Conservation (phyloP, 2,329 filamentous ascomycete species). For the Phialophora tarda region DNA sequence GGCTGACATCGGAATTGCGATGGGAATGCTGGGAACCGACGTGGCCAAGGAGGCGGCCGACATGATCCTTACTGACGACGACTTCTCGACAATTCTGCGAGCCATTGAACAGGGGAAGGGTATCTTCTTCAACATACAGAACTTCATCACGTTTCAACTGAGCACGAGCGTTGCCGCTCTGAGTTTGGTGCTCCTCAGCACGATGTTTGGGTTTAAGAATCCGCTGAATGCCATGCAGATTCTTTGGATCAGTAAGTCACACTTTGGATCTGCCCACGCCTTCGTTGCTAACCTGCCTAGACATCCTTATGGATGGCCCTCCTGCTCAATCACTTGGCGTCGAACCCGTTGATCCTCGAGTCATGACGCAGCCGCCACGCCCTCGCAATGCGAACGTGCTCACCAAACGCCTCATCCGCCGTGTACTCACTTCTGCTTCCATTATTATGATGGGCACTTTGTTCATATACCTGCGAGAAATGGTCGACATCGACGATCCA, state of each 20-base stretch:
- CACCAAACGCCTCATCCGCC: slow-evolving; percentile 78
- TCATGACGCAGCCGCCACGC: slow-evolving; percentile 90
- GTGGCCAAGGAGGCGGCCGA: slow-evolving; percentile 94
- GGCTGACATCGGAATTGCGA: slow-evolving; percentile 96
- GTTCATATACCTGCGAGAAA: slow-evolving; percentile 87
- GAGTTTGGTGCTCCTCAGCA: slow-evolving; percentile 89
- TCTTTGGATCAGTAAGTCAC: slow-evolving; percentile 89
- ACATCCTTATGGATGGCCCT: slow-evolving; percentile 99
- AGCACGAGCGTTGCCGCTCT: slow-evolving; percentile 95
- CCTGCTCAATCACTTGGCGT: slow-evolving; percentile 96
- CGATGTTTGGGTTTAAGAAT: slow-evolving; percentile 89
- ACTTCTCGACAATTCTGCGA: slow-evolving; percentile 87
- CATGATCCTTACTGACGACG: slow-evolving; percentile 86
- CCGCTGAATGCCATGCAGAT: slow-evolving; percentile 99
- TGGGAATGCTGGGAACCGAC: slow-evolving; percentile 93
- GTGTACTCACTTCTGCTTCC: slow-evolving; percentile 83
- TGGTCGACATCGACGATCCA: slow-evolving; percentile 70
- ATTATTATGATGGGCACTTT: slow-evolving; percentile 95
- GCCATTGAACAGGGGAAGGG: slow-evolving; percentile 99
- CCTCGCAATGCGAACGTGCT: slow-evolving; percentile 86
- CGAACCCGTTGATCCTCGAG: slow-evolving; percentile 89
- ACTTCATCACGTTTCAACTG: slow-evolving; percentile 97
- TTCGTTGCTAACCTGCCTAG: slow-evolving; percentile 56
- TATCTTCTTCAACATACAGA: slow-evolving; percentile 99
- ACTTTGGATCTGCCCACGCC: neutral